A percentile compares a stretch with the other conserved stretches of the same genome.
Conservation (phyloP, 2,329 filamentous ascomycete genomes). For the Cladobotryum protrusum region DNA sequence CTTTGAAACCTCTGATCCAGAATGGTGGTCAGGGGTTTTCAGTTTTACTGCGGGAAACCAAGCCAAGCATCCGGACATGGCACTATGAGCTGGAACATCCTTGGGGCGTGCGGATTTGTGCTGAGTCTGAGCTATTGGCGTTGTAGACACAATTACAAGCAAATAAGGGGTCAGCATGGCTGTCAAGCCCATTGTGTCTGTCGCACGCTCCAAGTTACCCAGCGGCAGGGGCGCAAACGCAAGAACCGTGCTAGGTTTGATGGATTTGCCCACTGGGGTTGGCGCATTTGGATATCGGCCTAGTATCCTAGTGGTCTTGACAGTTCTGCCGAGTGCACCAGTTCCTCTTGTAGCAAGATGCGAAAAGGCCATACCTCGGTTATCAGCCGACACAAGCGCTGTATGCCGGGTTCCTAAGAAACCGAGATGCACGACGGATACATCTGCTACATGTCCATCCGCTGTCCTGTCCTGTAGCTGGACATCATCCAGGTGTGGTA, state of each 20-base stretch:
- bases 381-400: constrained; percentile 89
- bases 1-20: constrained; percentile 63
- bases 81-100: constrained; percentile 81
- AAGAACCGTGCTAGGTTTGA: constrained; percentile 91
- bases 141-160: constrained; percentile 94
- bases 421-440: constrained; percentile 80
- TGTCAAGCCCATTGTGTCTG: constrained; percentile 82
- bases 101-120: constrained; percentile 89
- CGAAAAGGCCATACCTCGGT: constrained; percentile 95
- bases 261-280: constrained; percentile 54
- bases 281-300: constrained; percentile 78
- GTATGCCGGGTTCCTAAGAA: constrained; percentile 92
- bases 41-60: constrained; percentile 97
- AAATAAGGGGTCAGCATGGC: constrained; percentile 95
- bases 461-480: constrained; percentile 58
- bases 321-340: constrained; percentile 73
- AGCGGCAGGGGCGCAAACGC: constrained; percentile 86
- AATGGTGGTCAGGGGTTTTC: constrained; percentile 64
- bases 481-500: constrained; percentile 65
- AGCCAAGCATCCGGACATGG: constrained; percentile 87
- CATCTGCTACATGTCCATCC: constrained; percentile 77
- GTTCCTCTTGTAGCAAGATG: constrained; percentile 90
- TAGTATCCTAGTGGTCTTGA: constrained; percentile 85
- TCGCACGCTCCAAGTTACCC: constrained; percentile 86
- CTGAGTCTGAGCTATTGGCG: constrained; percentile 90